Conservation (phyloP, 2,329 filamentous ascomycete species). For the Aspergillus neotritici region DNA sequence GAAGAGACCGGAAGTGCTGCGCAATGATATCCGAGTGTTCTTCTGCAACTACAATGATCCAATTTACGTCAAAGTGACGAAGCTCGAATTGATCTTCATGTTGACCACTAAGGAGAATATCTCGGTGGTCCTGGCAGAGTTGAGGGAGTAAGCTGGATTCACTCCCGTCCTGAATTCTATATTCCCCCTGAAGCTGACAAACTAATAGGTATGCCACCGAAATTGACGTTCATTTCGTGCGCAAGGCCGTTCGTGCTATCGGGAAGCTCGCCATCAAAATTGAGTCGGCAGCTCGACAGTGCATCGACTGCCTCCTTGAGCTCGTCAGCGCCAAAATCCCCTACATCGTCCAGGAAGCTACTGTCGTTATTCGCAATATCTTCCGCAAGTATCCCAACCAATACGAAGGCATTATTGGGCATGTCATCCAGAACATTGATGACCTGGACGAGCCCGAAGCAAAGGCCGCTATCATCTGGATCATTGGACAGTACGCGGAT, state of each 20-base stretch:
- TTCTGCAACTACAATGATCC: slow-evolving; percentile 99
- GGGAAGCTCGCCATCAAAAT: slow-evolving; percentile 99
- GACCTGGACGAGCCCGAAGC: slow-evolving; percentile 95
- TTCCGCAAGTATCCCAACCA: slow-evolving; percentile 99
- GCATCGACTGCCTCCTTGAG: slow-evolving; percentile 87
- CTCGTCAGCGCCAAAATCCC: slow-evolving; percentile 96
- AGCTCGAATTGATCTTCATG: slow-evolving; percentile 98
- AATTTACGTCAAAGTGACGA: slow-evolving; percentile 99
- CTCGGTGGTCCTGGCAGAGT: slow-evolving; percentile 84
- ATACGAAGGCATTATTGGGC: slow-evolving; percentile 95
- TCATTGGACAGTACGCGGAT: slow-evolving; percentile 96
- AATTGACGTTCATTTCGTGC: slow-evolving; percentile 97
- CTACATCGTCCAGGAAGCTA: slow-evolving; percentile 98
- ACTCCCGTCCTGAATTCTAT: neutral
- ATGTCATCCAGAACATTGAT: slow-evolving; percentile 91
- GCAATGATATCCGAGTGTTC: slow-evolving; percentile 96
- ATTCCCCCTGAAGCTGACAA: slow-evolving; percentile 4
- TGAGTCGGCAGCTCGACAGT: slow-evolving; percentile 81
- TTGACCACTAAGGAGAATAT: slow-evolving; percentile 94
- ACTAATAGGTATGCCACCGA: slow-evolving; percentile 71
- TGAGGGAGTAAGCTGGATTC: slow-evolving; percentile 63
- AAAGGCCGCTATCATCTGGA: slow-evolving; percentile 98
- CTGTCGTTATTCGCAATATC: slow-evolving; percentile 97
- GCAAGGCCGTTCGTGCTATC: slow-evolving; percentile 94
- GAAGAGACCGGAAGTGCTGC: slow-evolving; percentile 81